Evolutionary conservation across 164 flowering plant genomes (phyloP).

Genomic region (Annona cherimola): DNA sequence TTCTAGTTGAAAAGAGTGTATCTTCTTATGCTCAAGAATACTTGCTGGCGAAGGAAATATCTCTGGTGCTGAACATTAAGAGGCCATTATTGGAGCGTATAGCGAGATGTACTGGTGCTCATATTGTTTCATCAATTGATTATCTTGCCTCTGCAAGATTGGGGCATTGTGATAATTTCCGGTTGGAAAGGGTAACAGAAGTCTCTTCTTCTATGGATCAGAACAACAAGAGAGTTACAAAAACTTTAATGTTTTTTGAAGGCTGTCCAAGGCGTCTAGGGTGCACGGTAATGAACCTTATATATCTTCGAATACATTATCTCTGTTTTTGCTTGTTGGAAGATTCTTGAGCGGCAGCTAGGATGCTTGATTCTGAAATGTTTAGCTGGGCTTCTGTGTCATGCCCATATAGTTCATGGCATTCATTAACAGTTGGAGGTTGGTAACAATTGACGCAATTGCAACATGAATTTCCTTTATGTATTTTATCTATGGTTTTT

Average conservation of each 20-base stretch:
- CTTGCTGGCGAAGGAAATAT: constrained; percentile 83
- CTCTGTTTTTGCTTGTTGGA: background rate
- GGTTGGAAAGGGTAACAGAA: constrained; percentile 65
- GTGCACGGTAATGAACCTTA: constrained; percentile 73
- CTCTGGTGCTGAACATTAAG: constrained; percentile 88
- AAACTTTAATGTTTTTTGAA: constrained; percentile 91
- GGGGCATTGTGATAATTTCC: constrained; percentile 90
- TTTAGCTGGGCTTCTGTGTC: background rate
- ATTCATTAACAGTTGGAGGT: background rate
- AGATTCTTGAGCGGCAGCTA: background rate
- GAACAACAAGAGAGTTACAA: constrained; percentile 55
- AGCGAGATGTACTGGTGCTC: constrained; percentile 89
- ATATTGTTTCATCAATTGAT: constrained; percentile 68
- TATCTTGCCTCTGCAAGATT: constrained; percentile 49
- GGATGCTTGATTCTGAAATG: background rate
- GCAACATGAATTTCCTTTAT: background rate
- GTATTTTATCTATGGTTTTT: background rate
- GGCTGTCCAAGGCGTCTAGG: constrained; percentile 95
- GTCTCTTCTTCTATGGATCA: constrained; percentile 48
- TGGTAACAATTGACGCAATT: background rate
- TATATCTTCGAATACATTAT: background rate
- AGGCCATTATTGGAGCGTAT: constrained; percentile 79
- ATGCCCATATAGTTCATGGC: background rate
- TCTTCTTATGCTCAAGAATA: constrained; percentile 91
- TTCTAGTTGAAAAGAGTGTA: constrained; percentile 93